phyloP scores from a whole-genome alignment of 805 yeast genomes.

The Wickerhamomyces chaumierensis region DNA sequence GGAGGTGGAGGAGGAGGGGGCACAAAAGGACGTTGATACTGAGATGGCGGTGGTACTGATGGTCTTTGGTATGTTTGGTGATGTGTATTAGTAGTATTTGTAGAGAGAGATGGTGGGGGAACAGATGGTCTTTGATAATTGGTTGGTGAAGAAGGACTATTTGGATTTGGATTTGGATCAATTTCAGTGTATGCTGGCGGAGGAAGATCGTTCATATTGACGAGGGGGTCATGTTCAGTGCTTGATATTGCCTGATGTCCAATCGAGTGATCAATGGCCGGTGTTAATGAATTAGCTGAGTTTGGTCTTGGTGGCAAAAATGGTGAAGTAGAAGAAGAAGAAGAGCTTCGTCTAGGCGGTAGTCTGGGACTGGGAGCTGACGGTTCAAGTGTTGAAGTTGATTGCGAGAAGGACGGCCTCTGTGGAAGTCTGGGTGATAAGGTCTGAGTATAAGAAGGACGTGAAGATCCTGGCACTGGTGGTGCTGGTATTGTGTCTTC shows the following conservation, averaged over 20 bases:
- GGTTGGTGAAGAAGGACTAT: not conserved
- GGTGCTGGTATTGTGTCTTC: not conserved
- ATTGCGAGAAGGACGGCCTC: not conserved
- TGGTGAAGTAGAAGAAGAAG: not conserved
- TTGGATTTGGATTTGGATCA: constrained; percentile 12
- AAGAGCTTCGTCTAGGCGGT: constrained; percentile 2
- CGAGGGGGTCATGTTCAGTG: not conserved
- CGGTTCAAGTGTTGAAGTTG: too few relatives aligned
- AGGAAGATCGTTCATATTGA: constrained; percentile 2
- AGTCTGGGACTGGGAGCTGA: not conserved
- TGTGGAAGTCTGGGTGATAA: not conserved
- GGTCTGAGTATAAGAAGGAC: too few relatives aligned
- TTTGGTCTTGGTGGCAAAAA: not conserved
- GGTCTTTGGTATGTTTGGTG: constrained; percentile 3
- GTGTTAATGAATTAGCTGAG: too few relatives aligned
- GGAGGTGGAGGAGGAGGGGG: not conserved
- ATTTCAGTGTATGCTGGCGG: constrained; percentile 28
- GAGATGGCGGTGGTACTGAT: constrained; percentile 4
- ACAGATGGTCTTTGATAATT: constrained; percentile 2
- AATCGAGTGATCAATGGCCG: too few relatives aligned
- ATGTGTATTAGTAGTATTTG: constrained; percentile 3
- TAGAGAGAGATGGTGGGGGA: not conserved
- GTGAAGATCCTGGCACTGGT: not conserved
- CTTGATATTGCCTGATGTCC: not conserved
- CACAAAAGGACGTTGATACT: not conserved